Conservation (phyloP, 1,284 basidiomycete genomes). For the Pascua guehoae region DNA sequence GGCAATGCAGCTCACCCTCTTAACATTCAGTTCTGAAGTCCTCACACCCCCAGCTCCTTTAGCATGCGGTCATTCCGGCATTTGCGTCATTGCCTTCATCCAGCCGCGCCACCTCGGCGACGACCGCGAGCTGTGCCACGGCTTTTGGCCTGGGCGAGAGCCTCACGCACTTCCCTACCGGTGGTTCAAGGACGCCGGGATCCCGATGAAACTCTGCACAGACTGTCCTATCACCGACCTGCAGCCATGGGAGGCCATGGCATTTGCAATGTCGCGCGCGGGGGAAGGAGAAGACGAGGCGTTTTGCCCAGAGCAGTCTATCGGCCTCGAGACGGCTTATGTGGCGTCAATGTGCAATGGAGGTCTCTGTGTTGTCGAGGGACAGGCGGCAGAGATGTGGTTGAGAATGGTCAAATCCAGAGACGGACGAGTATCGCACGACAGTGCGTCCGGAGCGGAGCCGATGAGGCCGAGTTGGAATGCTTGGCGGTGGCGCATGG, state of each 20-base stretch:
- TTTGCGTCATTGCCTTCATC: conserved; percentile 37
- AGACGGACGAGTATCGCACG: too few relatives aligned
- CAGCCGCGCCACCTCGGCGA: conserved; percentile 44
- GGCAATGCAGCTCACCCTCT: conserved; percentile 32
- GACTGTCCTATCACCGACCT: conserved; percentile 40
- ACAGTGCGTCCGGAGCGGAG: too few relatives aligned
- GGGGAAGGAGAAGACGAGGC: conserved; percentile 7
- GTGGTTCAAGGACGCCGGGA: conserved; percentile 29
- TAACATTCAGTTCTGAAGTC: conserved; percentile 18
- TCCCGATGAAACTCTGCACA: conserved; percentile 34
- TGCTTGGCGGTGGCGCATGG: too few relatives aligned
- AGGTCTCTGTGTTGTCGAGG: neutral
- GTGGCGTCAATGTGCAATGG: conserved; percentile 16
- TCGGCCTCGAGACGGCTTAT: conserved; percentile 24
- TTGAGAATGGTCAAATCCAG: too few relatives aligned
- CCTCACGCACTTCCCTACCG: conserved; percentile 34
- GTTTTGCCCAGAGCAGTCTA: conserved; percentile 23
- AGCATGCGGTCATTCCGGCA: conserved; percentile 25
- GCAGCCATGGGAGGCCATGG: conserved; percentile 42
- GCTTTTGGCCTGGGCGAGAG: conserved; percentile 40
- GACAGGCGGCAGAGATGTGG: conserved; percentile 1
- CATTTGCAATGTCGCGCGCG: conserved; percentile 27
- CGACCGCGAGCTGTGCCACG: conserved; percentile 33
- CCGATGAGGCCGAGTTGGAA: too few relatives aligned
- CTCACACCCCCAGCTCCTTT: conserved; percentile 35